Evolutionary conservation across 768 basidiomycete genomes (phyloP).

Genomic region (Lactifluus piperatus): DNA sequence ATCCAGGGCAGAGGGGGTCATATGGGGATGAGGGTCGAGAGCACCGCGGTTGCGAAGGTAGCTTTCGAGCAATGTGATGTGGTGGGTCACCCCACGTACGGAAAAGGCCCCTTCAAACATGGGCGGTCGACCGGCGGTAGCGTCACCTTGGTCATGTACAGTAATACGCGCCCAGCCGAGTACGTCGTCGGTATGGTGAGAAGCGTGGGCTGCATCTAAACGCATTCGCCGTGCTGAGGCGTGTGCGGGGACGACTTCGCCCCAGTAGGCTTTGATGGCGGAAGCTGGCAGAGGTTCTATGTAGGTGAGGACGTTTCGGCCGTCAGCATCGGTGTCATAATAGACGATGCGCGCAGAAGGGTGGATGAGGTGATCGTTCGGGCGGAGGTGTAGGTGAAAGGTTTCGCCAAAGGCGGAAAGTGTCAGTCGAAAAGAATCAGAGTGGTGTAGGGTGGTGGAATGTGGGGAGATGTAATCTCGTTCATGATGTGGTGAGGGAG

Average conservation of each 20-base stretch:
- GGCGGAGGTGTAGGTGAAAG: slow-evolving; percentile 66
- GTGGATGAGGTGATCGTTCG: slow-evolving; percentile 72
- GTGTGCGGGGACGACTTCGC: slow-evolving; percentile 60
- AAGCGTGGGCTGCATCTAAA: slow-evolving; percentile 53
- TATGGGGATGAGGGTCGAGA: slow-evolving; percentile 37
- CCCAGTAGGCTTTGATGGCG: slow-evolving; percentile 59
- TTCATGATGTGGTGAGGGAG: background rate
- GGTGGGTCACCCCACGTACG: slow-evolving; percentile 55
- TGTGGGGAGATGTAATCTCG: slow-evolving; percentile 25
- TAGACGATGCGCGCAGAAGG: slow-evolving; percentile 67
- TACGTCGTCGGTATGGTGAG: slow-evolving; percentile 34
- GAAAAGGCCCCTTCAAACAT: slow-evolving; percentile 73
- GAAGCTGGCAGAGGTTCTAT: slow-evolving; percentile 56
- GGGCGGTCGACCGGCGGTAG: slow-evolving; percentile 38
- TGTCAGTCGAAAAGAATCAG: slow-evolving; percentile 63
- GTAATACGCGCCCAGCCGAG: slow-evolving; percentile 76
- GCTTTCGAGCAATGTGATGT: slow-evolving; percentile 61
- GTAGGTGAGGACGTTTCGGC: slow-evolving; percentile 40
- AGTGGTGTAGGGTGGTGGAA: slow-evolving; percentile 47
- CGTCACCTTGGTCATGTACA: slow-evolving; percentile 54
- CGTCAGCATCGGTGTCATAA: slow-evolving; percentile 44
- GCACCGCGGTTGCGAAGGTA: slow-evolving; percentile 54
- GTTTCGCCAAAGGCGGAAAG: slow-evolving; percentile 57
- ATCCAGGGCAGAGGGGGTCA: background rate
- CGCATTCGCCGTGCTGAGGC: slow-evolving; percentile 47